phyloP scores from a whole-genome alignment of 345 rosid species.

The Linum lewisii region DNA sequence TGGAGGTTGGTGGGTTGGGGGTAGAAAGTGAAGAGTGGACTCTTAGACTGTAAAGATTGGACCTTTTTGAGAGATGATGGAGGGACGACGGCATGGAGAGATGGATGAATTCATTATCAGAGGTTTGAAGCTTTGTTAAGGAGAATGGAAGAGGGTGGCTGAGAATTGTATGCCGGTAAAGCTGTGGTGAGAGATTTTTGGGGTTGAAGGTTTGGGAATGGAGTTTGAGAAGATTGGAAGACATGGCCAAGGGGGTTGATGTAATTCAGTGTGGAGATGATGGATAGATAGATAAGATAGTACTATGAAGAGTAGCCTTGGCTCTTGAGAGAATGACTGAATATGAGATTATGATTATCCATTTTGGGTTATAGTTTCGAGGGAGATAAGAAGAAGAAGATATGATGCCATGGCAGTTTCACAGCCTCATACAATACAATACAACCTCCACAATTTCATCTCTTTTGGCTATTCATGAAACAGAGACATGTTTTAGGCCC shows the following conservation, averaged over 20 bases:
- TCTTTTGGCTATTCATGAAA: too few relatives aligned
- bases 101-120: neutral
- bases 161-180: constrained; percentile 5
- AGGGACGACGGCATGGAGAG: constrained; percentile 9
- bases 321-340: neutral
- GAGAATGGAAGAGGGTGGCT: constrained; percentile 8
- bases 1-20: constrained; percentile 49
- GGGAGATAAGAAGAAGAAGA: neutral
- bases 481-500: too few relatives aligned
- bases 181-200: constrained; percentile 10
- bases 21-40: constrained; percentile 36
- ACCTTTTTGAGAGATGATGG: constrained; percentile 12
- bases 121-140: neutral
- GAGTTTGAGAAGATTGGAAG: constrained; percentile 26
- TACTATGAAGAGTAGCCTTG: too few relatives aligned
- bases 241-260: constrained; percentile 26
- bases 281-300: neutral
- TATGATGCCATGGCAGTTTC: neutral
- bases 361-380: neutral
- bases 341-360: neutral
- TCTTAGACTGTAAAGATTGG: constrained; percentile 17
- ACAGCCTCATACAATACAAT: neutral
- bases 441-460: neutral
- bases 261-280: neutral
- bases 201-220: constrained; percentile 18